Percentiles rank a stretch among this genome's conserved stretches.
These are phyloP conservation scores for Dendrobium catenatum DNA, from an alignment of 106 monocot genomes.

Conservation along the genomic window DNA sequence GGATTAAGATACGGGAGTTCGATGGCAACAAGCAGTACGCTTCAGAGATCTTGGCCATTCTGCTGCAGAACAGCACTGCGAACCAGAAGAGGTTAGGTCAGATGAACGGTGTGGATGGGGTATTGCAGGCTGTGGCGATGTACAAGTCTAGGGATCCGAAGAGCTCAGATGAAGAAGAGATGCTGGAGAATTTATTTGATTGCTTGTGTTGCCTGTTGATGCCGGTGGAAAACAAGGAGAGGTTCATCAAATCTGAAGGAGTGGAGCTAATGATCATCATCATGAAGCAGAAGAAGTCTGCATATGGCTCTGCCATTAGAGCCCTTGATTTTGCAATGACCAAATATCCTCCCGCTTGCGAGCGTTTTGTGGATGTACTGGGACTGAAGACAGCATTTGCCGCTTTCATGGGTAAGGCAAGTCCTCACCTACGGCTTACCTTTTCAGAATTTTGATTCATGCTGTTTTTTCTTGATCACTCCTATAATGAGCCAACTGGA, in stretches of 20 bases:
- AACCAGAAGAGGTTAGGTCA: constrained; percentile 91
- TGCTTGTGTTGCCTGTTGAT: constrained; percentile 91
- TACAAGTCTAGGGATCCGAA: constrained; percentile 96
- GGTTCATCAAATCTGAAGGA: constrained; percentile 86
- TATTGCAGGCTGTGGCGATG: constrained; percentile 92
- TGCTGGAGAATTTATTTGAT: constrained; percentile 97
- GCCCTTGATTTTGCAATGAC: constrained; percentile 98
- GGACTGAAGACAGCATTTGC: constrained; percentile 96
- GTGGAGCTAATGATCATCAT: constrained; percentile 97
- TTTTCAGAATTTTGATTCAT: neutral
- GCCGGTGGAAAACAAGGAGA: constrained; percentile 95
- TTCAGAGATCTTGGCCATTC: constrained; percentile 79
- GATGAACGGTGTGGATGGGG: constrained; percentile 92
- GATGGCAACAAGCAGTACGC: constrained; percentile 93
- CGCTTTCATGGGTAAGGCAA: constrained; percentile 99
- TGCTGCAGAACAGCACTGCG: constrained; percentile 76
- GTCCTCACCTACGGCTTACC: constrained; percentile 20
- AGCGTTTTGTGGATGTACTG: constrained; percentile 94
- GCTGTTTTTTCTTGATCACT: neutral
- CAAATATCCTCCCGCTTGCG: constrained; percentile 86
- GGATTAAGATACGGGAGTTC: constrained; percentile 84
- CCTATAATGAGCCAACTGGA: neutral
- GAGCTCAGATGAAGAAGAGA: constrained; percentile 90
- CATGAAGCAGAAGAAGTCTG: constrained; percentile 97
- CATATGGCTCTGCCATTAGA: constrained; percentile 65